Conservation (phyloP, 2,329 filamentous ascomycete species). For the Aspergillus pseudoglaucus region DNA sequence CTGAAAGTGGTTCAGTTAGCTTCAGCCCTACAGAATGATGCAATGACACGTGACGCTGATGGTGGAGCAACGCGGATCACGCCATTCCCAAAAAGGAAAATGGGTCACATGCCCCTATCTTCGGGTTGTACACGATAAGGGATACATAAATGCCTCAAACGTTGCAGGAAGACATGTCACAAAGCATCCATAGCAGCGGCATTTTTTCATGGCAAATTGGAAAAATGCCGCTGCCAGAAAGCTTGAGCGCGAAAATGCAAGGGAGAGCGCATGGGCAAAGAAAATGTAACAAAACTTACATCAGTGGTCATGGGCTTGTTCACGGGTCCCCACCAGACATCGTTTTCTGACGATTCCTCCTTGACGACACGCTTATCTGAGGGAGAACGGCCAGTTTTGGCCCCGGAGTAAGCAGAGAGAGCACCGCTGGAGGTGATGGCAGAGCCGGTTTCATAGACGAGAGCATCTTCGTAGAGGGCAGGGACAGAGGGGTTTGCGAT, state of each 20-base stretch:
- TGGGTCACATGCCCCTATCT: neutral
- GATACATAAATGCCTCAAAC: constrained; percentile 6
- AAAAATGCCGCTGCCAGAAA: constrained; percentile 14
- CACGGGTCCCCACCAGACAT: constrained; percentile 98
- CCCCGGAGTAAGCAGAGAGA: constrained; percentile 92
- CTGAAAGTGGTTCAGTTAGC: constrained; percentile 44
- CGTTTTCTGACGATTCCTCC: constrained; percentile 78
- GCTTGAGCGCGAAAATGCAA: constrained; percentile 18
- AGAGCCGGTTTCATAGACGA: constrained; percentile 94
- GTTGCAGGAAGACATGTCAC: neutral
- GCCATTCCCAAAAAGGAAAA: neutral
- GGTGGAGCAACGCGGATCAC: neutral
- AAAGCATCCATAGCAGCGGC: constrained; percentile 1
- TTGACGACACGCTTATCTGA: constrained; percentile 96
- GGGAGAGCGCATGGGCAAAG: constrained; percentile 5
- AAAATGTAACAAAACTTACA: constrained; percentile 54
- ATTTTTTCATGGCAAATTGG: constrained; percentile 1
- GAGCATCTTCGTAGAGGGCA: constrained; percentile 95
- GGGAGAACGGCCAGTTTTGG: constrained; percentile 95
- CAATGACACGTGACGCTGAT: constrained; percentile 20
- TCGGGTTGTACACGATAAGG: neutral
- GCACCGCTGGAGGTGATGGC: constrained; percentile 95
- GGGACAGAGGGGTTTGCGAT: constrained; percentile 90
- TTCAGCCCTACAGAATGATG: constrained; percentile 19
- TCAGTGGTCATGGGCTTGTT: constrained; percentile 98